Evolutionary conservation across 257 asterid genomes (phyloP), one percentile per base, ranked within the genome.

Genomic region (Scutellaria barbata): DNA sequence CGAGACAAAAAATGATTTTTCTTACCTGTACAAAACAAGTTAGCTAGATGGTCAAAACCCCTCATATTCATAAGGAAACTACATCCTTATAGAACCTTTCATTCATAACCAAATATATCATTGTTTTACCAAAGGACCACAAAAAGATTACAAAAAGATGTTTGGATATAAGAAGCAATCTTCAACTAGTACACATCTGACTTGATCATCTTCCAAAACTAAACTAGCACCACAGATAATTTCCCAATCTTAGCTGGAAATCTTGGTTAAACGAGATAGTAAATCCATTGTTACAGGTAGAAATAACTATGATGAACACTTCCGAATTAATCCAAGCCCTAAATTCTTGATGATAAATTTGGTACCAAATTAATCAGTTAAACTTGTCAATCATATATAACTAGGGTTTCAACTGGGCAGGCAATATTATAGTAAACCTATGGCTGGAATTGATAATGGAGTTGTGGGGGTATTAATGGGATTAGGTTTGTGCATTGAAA

Each of bases 401-500:
- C 35, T 71, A 71, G 69, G 76, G 60, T 54, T 50, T 59, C 37
- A 51, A 67, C 30, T 35, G 48, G 39, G 1, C 18, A 46, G 75
- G 11, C 11, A n/a, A 14, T 37, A 51, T 37, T 69, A 17, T 9
- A 45, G 51, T 45, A 48, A 46, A 60, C 59, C 17, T 25, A 47
- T 7, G 20, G 56, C 68, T 64, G 43, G 68, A 33, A 40, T 72
- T 72, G 58, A 50, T 54, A 59, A 69, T 59, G 56, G 72, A 70
- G 77, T 54, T 22, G 75, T 45, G 71, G 72, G 72, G 52, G 41
- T 72, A 66, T 64, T 39, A 54, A 76, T 82, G 42, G 57, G 72
- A 78, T 82, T 82, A 74, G 87, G 80, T 82, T 14, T 60, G 56
- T 78, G 84, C 81, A 81, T 81, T 83, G 68, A 76, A 70, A 41